phyloP scores from a whole-genome alignment of 768 basidiomycete species.

The Naganishia antarctica region DNA sequence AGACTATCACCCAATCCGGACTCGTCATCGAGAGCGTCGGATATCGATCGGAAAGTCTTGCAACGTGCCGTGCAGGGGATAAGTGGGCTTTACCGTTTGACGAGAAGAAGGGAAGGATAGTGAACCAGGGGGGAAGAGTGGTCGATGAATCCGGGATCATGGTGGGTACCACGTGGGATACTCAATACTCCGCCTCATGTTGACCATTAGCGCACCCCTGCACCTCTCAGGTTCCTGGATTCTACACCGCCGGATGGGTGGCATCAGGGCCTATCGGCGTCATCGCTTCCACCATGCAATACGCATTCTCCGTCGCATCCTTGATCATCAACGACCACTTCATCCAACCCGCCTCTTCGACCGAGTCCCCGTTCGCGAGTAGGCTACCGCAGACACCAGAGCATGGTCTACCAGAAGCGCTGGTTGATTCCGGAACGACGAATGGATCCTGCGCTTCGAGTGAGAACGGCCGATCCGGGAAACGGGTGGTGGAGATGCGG shows the following conservation, averaged over 20 bases:
- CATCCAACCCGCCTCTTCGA: constrained; percentile 21
- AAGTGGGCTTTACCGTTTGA: constrained; percentile 49
- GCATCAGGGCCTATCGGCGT: constrained; percentile 86
- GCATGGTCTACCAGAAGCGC: constrained; percentile 53
- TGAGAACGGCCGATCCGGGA: background rate
- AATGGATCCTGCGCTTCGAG: background rate
- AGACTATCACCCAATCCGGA: constrained; percentile 59
- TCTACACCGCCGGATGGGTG: constrained; percentile 95
- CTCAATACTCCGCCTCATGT: no score
- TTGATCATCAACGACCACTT: constrained; percentile 62
- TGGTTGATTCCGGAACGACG: constrained; percentile 45
- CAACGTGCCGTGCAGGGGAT: constrained; percentile 10
- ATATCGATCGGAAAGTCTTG: constrained; percentile 65
- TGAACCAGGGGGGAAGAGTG: constrained; percentile 50
- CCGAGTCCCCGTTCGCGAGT: background rate
- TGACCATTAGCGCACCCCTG: no score
- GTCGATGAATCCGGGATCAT: constrained; percentile 41
- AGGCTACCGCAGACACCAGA: constrained; percentile 48
- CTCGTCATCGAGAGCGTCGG: constrained; percentile 84
- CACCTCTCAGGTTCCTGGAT: constrained; percentile 52
- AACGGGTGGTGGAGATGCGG: constrained; percentile 58
- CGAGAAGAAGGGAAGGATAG: constrained; percentile 51
- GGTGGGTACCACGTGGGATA: constrained; percentile 43
- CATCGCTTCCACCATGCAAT: constrained; percentile 84
- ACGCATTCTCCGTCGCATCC: constrained; percentile 76